Evolutionary conservation across 768 basidiomycete species (phyloP).

Genomic region (Pisolithus orientalis): DNA sequence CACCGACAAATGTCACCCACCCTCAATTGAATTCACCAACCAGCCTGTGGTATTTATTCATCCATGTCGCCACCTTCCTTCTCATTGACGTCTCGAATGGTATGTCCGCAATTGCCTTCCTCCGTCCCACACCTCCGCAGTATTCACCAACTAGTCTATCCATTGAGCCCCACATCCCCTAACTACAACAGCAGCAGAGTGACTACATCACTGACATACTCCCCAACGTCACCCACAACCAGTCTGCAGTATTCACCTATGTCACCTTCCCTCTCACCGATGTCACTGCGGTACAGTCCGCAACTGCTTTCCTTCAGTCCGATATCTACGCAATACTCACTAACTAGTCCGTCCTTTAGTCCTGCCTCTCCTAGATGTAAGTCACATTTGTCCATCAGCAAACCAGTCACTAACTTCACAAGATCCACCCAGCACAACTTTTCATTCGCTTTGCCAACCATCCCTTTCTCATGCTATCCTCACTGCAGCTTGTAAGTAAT

Average conservation of each 20-base stretch:
- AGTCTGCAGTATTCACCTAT: slow-evolving; percentile 82
- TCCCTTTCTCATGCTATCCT: neutral
- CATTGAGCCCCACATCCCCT: slow-evolving; percentile 50
- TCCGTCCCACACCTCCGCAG: too few relatives aligned
- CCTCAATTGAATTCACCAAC: too few relatives aligned
- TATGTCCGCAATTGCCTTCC: too few relatives aligned
- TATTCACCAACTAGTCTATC: too few relatives aligned
- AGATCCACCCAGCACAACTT: slow-evolving; percentile 78
- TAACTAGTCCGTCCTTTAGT: slow-evolving; percentile 86
- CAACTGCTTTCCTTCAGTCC: slow-evolving; percentile 89
- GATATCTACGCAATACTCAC: slow-evolving; percentile 84
- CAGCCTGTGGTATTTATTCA: too few relatives aligned
- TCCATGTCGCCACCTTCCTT: too few relatives aligned
- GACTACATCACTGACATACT: too few relatives aligned
- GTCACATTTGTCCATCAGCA: neutral
- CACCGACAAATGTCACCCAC: too few relatives aligned
- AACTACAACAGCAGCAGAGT: slow-evolving; percentile 28
- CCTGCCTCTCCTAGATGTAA: slow-evolving; percentile 65
- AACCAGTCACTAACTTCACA: slow-evolving; percentile 2
- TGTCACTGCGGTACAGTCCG: slow-evolving; percentile 79
- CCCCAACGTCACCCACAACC: slow-evolving; percentile 34
- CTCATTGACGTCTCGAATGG: too few relatives aligned
- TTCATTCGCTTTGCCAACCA: slow-evolving; percentile 17
- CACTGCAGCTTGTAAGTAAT: slow-evolving; percentile 54
- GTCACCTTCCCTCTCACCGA: slow-evolving; percentile 79